Conservation (phyloP, 768 basidiomycete genomes). For the Rhizopogon vulgaris region DNA sequence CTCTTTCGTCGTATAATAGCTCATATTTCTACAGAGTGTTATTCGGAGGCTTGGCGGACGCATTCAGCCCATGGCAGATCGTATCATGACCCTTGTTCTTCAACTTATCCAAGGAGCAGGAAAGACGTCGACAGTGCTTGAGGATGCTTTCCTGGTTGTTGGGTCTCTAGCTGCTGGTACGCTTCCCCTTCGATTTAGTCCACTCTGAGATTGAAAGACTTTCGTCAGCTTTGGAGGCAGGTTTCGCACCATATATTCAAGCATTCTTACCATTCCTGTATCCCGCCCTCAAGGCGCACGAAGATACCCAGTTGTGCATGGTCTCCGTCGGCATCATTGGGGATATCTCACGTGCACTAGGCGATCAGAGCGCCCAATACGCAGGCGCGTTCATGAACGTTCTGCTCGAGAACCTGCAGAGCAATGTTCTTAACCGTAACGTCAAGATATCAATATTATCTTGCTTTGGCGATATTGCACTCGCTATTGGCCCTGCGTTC, state of each 20-base stretch:
- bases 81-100: constrained; percentile 90
- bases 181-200: constrained; percentile 7
- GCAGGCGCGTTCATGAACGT: constrained; percentile 88
- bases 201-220: constrained; percentile 3
- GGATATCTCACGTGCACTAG: constrained; percentile 92
- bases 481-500: constrained; percentile 83
- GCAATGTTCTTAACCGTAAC: constrained; percentile 82
- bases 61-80: constrained; percentile 85
- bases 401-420: constrained; percentile 85
- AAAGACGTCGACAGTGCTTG: constrained; percentile 90
- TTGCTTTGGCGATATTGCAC: constrained; percentile 94
- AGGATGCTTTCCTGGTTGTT: constrained; percentile 93
- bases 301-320: constrained; percentile 93
- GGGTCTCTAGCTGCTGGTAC: constrained; percentile 77
- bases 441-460: constrained; percentile 97
- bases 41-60: constrained; percentile 78
- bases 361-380: constrained; percentile 78
- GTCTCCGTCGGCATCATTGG: constrained; percentile 95
- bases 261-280: constrained; percentile 84
- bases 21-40: constrained; percentile 50
- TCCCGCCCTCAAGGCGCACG: constrained; percentile 84
- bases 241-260: constrained; percentile 77
- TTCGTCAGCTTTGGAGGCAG: constrained; percentile 58
- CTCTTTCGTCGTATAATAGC: not conserved
- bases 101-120: constrained; percentile 81